phyloP scores from a whole-genome alignment of 805 yeast species.

The Yamadazyma takamatsuzukensis region DNA sequence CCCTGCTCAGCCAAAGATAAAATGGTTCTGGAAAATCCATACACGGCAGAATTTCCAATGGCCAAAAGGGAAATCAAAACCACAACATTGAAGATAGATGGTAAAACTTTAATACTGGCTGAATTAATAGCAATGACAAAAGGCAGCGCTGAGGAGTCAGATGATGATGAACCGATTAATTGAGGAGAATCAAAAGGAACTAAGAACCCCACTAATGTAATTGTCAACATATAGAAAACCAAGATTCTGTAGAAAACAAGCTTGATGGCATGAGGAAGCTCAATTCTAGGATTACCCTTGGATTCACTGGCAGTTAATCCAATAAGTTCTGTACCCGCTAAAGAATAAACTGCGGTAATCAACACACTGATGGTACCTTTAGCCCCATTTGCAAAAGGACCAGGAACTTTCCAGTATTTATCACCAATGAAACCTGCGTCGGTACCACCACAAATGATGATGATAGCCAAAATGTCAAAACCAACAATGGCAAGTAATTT shows the following conservation, averaged over 20 bases:
- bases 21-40: slow-evolving; percentile 40
- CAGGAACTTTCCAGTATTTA: slow-evolving; percentile 34
- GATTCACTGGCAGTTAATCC: slow-evolving; percentile 39
- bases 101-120: slow-evolving; percentile 39
- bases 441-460: slow-evolving; percentile 41
- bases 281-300: slow-evolving; percentile 34
- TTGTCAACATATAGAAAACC: slow-evolving; percentile 37
- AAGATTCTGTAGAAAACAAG: slow-evolving; percentile 41
- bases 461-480: slow-evolving; percentile 36
- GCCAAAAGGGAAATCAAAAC: slow-evolving; percentile 39
- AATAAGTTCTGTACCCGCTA: slow-evolving; percentile 42
- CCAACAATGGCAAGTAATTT: slow-evolving; percentile 39
- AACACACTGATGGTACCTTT: slow-evolving; percentile 38
- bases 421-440: slow-evolving; percentile 36
- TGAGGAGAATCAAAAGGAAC: slow-evolving; percentile 29
- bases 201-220: slow-evolving; percentile 37
- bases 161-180: slow-evolving; percentile 21
- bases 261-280: slow-evolving; percentile 40
- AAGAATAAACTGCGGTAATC: slow-evolving; percentile 39
- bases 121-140: slow-evolving; percentile 41
- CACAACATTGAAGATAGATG: slow-evolving; percentile 41
- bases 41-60: slow-evolving; percentile 42
- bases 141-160: slow-evolving; percentile 36
- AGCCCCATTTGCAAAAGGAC: slow-evolving; percentile 38
- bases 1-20: slow-evolving; percentile 39